A percentile compares a stretch with the other conserved stretches of the same genome.
Evolutionary conservation across 176 grass and related monocot genomes (phyloP).

Genomic region (Chloris gayana): DNA sequence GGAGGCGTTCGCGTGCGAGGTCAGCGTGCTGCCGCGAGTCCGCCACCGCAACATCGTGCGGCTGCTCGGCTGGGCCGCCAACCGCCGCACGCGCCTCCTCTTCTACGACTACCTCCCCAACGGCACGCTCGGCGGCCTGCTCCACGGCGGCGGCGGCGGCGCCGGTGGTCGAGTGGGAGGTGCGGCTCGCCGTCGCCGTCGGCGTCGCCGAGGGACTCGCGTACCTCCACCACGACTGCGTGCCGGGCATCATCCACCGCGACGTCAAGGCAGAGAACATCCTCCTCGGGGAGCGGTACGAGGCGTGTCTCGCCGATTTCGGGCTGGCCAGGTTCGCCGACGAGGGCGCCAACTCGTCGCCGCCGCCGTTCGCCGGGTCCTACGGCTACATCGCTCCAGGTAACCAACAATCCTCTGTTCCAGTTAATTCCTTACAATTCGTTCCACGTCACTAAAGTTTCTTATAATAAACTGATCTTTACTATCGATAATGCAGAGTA

Average conservation of each 20-base stretch:
- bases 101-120: constrained; percentile 97
- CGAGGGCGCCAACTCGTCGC: constrained; percentile 49
- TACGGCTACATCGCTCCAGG: constrained; percentile 96
- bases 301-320: constrained; percentile 86
- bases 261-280: constrained; percentile 93
- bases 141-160: constrained; percentile 39
- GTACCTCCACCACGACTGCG: constrained; percentile 91
- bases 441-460: too few species aligned
- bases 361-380: constrained; percentile 81
- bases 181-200: constrained; percentile 71
- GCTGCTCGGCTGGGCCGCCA: constrained; percentile 83
- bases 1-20: constrained; percentile 72
- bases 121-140: constrained; percentile 65
- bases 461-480: not conserved
- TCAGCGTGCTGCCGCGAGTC: constrained; percentile 68
- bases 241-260: constrained; percentile 79
- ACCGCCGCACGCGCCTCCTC: constrained; percentile 68
- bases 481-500: constrained; percentile 52
- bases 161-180: constrained; percentile 77
- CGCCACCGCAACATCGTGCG: constrained; percentile 89
- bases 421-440: too few species aligned
- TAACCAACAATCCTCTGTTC: constrained; percentile 4
- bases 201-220: constrained; percentile 79
- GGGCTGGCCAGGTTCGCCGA: constrained; percentile 68
- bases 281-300: constrained; percentile 84